These are phyloP conservation scores for Penicillium expansum DNA, from an alignment of 2,329 filamentous ascomycete species.

Conservation along the genomic window DNA sequence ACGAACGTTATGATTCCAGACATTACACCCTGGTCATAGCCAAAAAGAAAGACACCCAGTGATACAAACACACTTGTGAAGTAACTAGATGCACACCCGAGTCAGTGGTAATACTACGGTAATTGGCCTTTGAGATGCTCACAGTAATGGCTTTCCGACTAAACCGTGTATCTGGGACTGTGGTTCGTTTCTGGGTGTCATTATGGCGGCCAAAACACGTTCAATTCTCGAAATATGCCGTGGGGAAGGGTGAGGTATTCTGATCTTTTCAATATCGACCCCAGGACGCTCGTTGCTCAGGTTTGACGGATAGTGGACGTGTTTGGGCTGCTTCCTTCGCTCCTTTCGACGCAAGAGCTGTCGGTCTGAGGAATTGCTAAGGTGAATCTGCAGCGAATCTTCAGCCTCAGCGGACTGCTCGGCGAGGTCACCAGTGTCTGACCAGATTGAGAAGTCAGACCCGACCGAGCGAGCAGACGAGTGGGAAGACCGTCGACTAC, in stretches of 20 bases:
- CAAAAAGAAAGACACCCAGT: constrained; percentile 63
- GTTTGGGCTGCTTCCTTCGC: constrained; percentile 53
- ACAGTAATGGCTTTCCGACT: constrained; percentile 93
- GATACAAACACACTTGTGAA: constrained; percentile 81
- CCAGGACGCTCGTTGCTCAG: constrained; percentile 43
- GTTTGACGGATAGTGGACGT: constrained; percentile 65
- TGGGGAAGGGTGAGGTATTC: constrained; percentile 67
- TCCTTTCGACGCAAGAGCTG: constrained; percentile 51
- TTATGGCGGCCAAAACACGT: constrained; percentile 74
- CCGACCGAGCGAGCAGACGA: constrained; percentile 52
- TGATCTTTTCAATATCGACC: constrained; percentile 54
- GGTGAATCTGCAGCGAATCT: constrained; percentile 72
- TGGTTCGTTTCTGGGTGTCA: constrained; percentile 70
- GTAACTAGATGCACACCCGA: constrained; percentile 59
- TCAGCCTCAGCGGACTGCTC: constrained; percentile 83
- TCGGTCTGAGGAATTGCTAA: constrained; percentile 58
- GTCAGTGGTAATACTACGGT: neutral
- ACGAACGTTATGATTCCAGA: constrained; percentile 66
- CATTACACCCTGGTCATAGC: constrained; percentile 65
- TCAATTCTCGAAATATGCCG: constrained; percentile 64
- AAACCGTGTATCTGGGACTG: constrained; percentile 79
- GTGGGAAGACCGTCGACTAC: constrained; percentile 52
- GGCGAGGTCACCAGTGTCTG: constrained; percentile 90
- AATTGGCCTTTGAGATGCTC: constrained; percentile 38
- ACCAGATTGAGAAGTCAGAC: constrained; percentile 79